phyloP scores from a whole-genome alignment of 805 yeast species.

The Kockiozyma suomiensis region DNA sequence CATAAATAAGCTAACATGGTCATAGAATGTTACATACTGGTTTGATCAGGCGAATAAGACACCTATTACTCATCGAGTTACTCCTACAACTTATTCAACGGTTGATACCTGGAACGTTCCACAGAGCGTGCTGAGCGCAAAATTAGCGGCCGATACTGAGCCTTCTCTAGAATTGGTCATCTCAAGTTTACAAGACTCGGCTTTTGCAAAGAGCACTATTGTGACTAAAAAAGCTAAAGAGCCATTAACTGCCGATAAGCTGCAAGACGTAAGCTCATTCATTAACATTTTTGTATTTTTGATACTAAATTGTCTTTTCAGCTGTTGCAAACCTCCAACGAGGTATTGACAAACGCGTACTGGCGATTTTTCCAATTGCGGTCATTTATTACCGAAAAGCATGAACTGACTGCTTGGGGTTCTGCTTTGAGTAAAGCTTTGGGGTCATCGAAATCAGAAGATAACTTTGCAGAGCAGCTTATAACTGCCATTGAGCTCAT shows the following conservation, averaged over 20 bases:
- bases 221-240: constrained; percentile 13
- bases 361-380: constrained; percentile 30
- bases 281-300: not conserved
- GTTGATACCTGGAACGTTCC: constrained; percentile 44
- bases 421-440: constrained; percentile 55
- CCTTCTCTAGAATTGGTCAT: constrained; percentile 39
- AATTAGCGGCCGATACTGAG: constrained; percentile 39
- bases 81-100: constrained; percentile 55
- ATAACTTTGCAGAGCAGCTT: constrained; percentile 41
- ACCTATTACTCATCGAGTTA: constrained; percentile 55
- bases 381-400: constrained; percentile 26
- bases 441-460: constrained; percentile 42
- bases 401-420: constrained; percentile 43
- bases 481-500: constrained; percentile 38
- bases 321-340: constrained; percentile 17
- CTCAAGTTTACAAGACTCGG: constrained; percentile 42
- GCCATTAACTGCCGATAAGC: constrained; percentile 5
- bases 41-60: constrained; percentile 48
- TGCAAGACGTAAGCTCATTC: not conserved
- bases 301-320: constrained; percentile 23
- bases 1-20: not conserved
- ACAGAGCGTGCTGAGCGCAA: constrained; percentile 22
- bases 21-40: constrained; percentile 53
- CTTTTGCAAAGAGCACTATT: constrained; percentile 40
- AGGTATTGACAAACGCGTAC: constrained; percentile 18